Conservation (phyloP, 2,329 filamentous ascomycete genomes). For the Trichoderma brevicompactum region DNA sequence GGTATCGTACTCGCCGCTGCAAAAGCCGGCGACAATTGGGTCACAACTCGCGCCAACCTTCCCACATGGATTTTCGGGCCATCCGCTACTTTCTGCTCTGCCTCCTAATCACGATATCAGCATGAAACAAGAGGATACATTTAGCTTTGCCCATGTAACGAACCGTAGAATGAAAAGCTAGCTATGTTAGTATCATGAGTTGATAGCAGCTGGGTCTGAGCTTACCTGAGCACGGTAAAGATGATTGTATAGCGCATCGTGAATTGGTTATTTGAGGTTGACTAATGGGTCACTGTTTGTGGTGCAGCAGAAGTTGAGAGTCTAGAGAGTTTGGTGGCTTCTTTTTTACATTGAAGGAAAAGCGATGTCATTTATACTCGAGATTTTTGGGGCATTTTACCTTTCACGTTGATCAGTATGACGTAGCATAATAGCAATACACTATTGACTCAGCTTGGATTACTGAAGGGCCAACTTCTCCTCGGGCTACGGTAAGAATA, state of each 20-base stretch:
- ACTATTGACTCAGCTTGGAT: neutral
- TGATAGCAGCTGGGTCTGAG: neutral
- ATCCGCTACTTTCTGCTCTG: neutral
- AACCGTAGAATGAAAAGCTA: neutral
- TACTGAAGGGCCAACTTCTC: neutral
- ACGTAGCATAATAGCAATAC: neutral
- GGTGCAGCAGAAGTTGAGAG: neutral
- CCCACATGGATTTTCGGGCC: neutral
- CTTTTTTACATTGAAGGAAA: neutral
- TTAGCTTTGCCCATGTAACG: neutral
- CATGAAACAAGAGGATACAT: neutral
- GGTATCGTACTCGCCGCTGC: neutral
- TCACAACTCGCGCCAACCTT: neutral
- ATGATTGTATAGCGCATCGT: neutral
- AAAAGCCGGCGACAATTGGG: neutral
- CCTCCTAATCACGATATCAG: neutral
- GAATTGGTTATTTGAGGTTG: neutral
- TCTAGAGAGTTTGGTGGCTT: neutral
- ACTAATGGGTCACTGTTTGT: neutral
- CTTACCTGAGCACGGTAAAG: neutral
- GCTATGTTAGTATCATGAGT: neutral
- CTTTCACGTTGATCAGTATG: neutral
- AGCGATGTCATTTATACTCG: constrained; percentile 1
- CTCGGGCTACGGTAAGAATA: neutral
- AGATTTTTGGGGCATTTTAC: neutral